Conservation (phyloP, 345 rosid genomes). For the Raphanus raphanistrum region DNA sequence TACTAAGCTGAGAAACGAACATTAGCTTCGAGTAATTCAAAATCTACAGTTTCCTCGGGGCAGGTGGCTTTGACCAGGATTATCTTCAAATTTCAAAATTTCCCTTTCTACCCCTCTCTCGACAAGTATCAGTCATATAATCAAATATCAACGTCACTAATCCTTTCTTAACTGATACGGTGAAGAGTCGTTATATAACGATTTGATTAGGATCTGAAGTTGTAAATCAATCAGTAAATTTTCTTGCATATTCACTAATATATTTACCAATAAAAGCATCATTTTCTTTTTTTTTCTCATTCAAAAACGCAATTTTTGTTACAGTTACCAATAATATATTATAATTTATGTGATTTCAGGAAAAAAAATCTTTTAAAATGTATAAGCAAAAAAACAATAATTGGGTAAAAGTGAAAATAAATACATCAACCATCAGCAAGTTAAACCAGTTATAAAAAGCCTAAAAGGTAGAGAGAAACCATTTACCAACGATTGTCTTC, state of each 20-base stretch:
- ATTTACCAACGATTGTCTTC: constrained; percentile 1
- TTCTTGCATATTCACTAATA: background rate
- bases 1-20: constrained; percentile 34
- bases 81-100: background rate
- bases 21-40: constrained; percentile 56
- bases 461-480: constrained; percentile 16
- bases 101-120: constrained; percentile 17
- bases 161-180: background rate
- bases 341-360: background rate
- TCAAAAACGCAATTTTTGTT: background rate
- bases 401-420: background rate
- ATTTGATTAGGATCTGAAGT: background rate
- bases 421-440: constrained; percentile 10
- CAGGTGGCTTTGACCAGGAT: constrained; percentile 64
- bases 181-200: background rate
- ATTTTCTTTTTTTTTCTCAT: background rate
- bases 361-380: background rate
- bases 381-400: background rate
- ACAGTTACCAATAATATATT: background rate
- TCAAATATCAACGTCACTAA: background rate
- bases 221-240: background rate
- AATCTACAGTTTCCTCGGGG: constrained; percentile 87
- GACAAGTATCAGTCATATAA: background rate
- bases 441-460: constrained; percentile 22
- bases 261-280: background rate